A percentile compares a stretch with the other conserved stretches of the same genome.
Conservation (phyloP, 768 basidiomycete genomes). For the Tulasnella sp. region DNA sequence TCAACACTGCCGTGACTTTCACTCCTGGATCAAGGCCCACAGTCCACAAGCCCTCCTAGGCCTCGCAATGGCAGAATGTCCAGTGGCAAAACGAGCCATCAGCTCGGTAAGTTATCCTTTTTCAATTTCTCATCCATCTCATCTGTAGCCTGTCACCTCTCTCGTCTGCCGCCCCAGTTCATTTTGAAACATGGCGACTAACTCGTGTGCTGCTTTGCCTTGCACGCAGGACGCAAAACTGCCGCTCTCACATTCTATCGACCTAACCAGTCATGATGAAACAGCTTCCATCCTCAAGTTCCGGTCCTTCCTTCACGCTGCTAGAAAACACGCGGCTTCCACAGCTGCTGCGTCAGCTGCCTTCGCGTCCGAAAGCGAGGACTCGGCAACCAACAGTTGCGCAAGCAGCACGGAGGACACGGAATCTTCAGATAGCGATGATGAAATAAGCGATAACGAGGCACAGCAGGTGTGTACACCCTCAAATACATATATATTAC, state of each 20-base stretch:
- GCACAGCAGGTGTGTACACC: conserved; percentile 16
- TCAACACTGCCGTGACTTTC: conserved; percentile 7
- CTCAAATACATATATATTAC: background rate
- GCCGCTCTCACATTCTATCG: background rate
- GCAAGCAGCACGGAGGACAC: conserved; percentile 10
- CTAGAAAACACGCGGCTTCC: conserved; percentile 19
- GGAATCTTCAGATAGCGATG: conserved; percentile 18
- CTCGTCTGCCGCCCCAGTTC: background rate
- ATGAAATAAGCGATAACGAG: conserved; percentile 20
- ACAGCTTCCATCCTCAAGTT: conserved; percentile 9
- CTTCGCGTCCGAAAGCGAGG: background rate
- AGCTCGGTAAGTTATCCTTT: conserved; percentile 14
- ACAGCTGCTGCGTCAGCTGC: conserved; percentile 14
- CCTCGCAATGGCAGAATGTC: conserved; percentile 11
- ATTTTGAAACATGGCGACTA: conserved; percentile 18
- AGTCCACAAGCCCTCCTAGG: conserved; percentile 6
- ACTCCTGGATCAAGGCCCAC: conserved; percentile 11
- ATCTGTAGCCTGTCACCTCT: conserved; percentile 11
- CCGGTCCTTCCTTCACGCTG: conserved; percentile 11
- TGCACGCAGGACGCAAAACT: background rate
- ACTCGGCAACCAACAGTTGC: conserved; percentile 7
- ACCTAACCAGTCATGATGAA: background rate
- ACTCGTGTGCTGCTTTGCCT: conserved; percentile 11
- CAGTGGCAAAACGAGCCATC: background rate
- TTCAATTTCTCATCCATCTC: background rate